phyloP scores from a whole-genome alignment of 2,329 filamentous ascomycete species.

The Epichloe gansuensis region DNA sequence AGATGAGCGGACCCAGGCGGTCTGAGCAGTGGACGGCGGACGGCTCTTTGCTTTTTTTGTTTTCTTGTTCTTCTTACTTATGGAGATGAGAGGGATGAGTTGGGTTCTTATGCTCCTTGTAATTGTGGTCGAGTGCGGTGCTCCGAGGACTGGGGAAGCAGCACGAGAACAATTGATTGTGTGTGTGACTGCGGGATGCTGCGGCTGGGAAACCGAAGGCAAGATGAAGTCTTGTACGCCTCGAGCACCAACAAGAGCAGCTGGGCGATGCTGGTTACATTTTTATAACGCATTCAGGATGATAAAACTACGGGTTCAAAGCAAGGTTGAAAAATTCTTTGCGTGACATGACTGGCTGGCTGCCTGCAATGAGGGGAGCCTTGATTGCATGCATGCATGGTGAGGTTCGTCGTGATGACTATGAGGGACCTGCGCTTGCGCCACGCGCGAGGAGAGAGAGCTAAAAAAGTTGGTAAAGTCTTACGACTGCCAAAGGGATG shows the following conservation, averaged over 20 bases:
- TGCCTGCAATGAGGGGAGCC: no score
- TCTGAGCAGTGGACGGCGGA: conserved; percentile 10
- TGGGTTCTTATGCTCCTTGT: conserved; percentile 5
- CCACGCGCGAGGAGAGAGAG: no score
- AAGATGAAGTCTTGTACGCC: not conserved
- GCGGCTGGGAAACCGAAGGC: not conserved
- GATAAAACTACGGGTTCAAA: not conserved
- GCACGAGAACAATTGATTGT: not conserved
- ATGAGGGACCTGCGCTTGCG: no score
- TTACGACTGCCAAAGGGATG: no score
- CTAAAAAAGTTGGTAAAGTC: no score
- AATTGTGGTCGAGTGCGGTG: conserved; percentile 1
- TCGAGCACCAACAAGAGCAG: not conserved
- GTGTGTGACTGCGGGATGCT: not conserved
- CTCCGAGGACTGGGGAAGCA: not conserved
- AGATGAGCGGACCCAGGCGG: conserved; percentile 19
- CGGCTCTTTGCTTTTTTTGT: not conserved
- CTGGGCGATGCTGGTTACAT: not conserved
- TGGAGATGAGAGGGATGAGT: conserved; percentile 1
- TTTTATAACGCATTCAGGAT: not conserved
- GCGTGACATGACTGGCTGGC: not conserved
- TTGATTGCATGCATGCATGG: no score
- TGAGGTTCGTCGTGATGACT: no score
- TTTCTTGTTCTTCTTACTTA: not conserved
- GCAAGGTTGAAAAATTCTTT: not conserved